Base-by-base conservation (phyloP, 768 basidiomycete genomes). In the Macrocybe gigantea region DNA sequence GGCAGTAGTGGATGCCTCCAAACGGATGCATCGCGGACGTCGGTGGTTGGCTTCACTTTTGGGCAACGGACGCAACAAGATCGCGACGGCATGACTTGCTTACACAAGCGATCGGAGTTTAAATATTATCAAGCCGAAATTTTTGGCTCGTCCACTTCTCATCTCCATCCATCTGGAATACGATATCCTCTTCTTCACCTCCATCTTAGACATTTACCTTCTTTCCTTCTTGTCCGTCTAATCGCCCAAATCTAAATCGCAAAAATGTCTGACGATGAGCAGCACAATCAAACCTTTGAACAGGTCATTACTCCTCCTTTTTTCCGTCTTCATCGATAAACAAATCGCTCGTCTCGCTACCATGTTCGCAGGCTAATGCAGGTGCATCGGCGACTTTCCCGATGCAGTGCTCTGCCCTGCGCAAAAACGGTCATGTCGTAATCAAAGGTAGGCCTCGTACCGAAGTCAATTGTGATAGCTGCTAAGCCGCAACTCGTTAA, bases 371-470 rank as follows among this genome's bases (percentile, higher is more conserved):
- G 86, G 81, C 80, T 59, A 74, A 57, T 64, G 78, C 88, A 51
- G 85, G 84, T 55, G 88, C 88, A 61, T 90, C 88, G 53, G 58
- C 69, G 66, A 90, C 89, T 63, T 88, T 63, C 73, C 88, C 88
- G 57, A 88, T 82, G 84, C 89, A 92, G 78, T 98, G 96, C 75
- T 98, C 95, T 67, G 93, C 93, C 60, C 87, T 98, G 56, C 86
- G 85, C 67, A 88, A 88, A 77, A 84, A 83, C 68, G 88, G 89
- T 11, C 88, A 88, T 76, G 95, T 99, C 67, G 87, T 93, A 62
- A 98, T 99, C 72, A 97, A 96, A 78, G 77, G 91, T 80, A 41
- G 22, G 60, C 50, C 42, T n/a, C n/a, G n/a, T 4, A 22, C 22
- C 22, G 22, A 22, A 22, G 22, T 22, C 22, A 22, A 22, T 22